A percentile compares a stretch with the other conserved stretches of the same genome.
phyloP scores from a whole-genome alignment of 1,139 yeast genomes.

The Taiozyma sp. region DNA sequence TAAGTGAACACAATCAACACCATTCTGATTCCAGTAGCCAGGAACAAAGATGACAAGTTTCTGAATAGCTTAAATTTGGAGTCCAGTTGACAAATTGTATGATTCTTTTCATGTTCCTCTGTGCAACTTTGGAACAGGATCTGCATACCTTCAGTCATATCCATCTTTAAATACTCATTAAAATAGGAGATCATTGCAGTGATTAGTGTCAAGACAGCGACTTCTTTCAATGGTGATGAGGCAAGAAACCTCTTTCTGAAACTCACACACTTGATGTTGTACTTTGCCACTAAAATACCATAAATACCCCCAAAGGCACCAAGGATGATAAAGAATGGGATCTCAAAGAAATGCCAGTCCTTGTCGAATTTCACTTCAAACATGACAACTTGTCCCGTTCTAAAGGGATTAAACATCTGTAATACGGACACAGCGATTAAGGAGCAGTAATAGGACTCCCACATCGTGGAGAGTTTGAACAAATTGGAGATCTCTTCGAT shows the following conservation, averaged over 20 bases:
- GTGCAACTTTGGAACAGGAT: conserved; percentile 79
- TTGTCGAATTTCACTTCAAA: conserved; percentile 85
- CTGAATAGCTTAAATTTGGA: conserved; percentile 27
- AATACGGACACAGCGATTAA: conserved; percentile 81
- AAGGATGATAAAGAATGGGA: conserved; percentile 70
- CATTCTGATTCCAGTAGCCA: conserved; percentile 74
- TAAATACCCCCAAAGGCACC: conserved; percentile 92
- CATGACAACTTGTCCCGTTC: conserved; percentile 91
- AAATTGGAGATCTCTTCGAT: conserved; percentile 52
- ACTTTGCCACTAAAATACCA: conserved; percentile 77
- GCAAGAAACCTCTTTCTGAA: conserved; percentile 68
- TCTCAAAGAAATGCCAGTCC: conserved; percentile 83
- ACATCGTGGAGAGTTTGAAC: conserved; percentile 74
- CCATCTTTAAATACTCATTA: conserved; percentile 73
- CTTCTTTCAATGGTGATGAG: conserved; percentile 64
- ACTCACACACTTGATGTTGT: conserved; percentile 73
- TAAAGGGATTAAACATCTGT: conserved; percentile 76
- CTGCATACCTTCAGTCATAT: conserved; percentile 97
- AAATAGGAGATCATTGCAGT: conserved; percentile 81
- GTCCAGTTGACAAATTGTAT: conserved; percentile 44
- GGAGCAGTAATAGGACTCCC: conserved; percentile 92
- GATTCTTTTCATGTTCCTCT: conserved; percentile 29
- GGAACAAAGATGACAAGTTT: conserved; percentile 41
- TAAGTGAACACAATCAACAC: conserved; percentile 76
- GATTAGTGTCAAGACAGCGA: conserved; percentile 55